Conservation (phyloP, 2,329 filamentous ascomycete genomes). For the Botrytis aclada region DNA sequence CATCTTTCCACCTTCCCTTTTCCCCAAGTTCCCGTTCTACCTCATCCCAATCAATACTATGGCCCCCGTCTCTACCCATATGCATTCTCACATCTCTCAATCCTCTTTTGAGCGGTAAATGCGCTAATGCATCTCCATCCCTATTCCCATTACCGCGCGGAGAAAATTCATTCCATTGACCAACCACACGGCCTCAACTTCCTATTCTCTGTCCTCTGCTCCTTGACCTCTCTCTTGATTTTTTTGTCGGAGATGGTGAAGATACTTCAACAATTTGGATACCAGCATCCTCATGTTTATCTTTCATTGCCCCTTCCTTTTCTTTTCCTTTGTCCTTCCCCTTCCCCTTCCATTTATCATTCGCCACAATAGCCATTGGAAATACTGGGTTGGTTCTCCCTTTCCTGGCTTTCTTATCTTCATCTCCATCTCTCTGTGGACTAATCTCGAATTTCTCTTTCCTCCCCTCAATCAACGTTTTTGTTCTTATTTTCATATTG, state of each 20-base stretch:
- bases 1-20: background rate
- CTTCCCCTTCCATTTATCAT: background rate
- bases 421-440: background rate
- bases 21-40: background rate
- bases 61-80: background rate
- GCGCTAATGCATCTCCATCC: background rate
- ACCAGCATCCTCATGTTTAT: background rate
- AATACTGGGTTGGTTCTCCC: background rate
- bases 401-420: background rate
- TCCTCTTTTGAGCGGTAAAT: background rate
- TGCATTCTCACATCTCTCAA: background rate
- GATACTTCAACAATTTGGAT: background rate
- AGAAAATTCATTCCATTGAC: background rate
- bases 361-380: background rate
- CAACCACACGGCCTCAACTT: slow-evolving; percentile 1
- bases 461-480: background rate
- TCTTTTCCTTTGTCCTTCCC: background rate
- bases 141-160: too few species aligned
- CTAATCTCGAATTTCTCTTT: slow-evolving; percentile 7
- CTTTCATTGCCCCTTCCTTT: background rate
- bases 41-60: slow-evolving; percentile 1
- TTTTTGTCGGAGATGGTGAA: background rate
- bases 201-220: background rate
- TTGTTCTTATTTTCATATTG: background rate
- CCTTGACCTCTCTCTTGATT: background rate